These are phyloP conservation scores for Lentinula sp. DNA, from an alignment of 768 basidiomycete species.

Conservation along the genomic window DNA sequence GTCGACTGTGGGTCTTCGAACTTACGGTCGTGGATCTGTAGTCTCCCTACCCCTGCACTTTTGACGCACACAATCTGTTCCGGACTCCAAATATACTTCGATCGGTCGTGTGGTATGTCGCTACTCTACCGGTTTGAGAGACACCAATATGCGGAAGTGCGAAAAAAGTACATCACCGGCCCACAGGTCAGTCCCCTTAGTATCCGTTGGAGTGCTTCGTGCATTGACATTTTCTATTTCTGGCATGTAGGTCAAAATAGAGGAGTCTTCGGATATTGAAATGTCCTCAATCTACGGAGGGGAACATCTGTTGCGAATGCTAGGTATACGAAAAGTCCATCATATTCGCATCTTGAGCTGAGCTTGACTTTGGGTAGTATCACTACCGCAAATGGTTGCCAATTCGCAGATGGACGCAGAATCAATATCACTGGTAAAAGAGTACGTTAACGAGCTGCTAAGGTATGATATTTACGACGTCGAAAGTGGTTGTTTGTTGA, in stretches of 20 bases:
- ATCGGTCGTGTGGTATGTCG: slow-evolving; percentile 84
- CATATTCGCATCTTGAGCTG: slow-evolving; percentile 7
- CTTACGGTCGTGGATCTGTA: slow-evolving; percentile 16
- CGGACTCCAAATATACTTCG: slow-evolving; percentile 88
- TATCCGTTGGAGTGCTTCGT: background rate
- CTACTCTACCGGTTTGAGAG: slow-evolving; percentile 94
- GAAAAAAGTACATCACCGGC: slow-evolving; percentile 68
- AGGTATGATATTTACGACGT: slow-evolving; percentile 35
- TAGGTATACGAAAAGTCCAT: slow-evolving; percentile 51
- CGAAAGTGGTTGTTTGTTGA: background rate
- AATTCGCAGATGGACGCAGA: slow-evolving; percentile 89
- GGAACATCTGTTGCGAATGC: slow-evolving; percentile 87
- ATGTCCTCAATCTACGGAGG: slow-evolving; percentile 93
- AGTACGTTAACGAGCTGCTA: slow-evolving; percentile 88
- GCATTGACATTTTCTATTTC: background rate
- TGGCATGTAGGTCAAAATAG: slow-evolving; percentile 27
- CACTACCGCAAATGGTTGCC: slow-evolving; percentile 85
- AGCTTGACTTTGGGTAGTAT: slow-evolving; percentile 49
- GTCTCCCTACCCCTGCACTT: slow-evolving; percentile 62
- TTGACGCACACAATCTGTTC: slow-evolving; percentile 77
- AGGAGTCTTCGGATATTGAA: slow-evolving; percentile 60
- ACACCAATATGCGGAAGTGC: slow-evolving; percentile 81
- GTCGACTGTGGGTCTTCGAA: background rate
- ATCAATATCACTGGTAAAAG: slow-evolving; percentile 73
- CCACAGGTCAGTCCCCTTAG: slow-evolving; percentile 37